Conservation (phyloP, 2,329 filamentous ascomycete species). For the Colletotrichum sp. region DNA sequence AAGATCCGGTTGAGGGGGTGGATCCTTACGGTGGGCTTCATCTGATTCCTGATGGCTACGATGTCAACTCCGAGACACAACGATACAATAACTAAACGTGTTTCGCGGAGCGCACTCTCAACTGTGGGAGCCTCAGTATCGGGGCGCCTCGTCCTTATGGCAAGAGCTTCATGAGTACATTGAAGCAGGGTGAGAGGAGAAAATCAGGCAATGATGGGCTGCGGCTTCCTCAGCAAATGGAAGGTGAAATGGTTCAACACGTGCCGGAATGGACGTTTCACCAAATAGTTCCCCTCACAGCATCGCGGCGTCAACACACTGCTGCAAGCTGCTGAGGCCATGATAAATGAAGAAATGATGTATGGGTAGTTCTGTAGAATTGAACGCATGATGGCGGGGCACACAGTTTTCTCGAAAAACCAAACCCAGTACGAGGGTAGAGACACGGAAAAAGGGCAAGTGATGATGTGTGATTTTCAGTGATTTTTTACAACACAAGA, state of each 20-base stretch:
- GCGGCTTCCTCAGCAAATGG: not conserved
- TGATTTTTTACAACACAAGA: not conserved
- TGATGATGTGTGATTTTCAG: not conserved
- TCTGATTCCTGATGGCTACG: slow-evolving; percentile 4
- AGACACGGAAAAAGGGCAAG: not conserved
- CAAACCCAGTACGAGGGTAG: not conserved
- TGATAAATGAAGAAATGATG: not conserved
- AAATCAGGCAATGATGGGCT: not conserved
- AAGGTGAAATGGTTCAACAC: not conserved
- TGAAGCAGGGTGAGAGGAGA: not conserved
- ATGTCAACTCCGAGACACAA: not conserved
- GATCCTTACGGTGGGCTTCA: slow-evolving; percentile 5
- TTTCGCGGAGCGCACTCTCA: not conserved
- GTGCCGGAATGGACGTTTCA: not conserved
- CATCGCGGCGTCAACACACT: not conserved
- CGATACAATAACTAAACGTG: not conserved
- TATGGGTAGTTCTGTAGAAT: not conserved
- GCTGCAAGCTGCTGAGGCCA: not conserved
- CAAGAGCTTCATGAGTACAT: not conserved
- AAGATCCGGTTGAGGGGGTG: not conserved
- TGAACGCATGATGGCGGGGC: not conserved
- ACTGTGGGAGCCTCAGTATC: not conserved
- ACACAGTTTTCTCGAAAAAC: not conserved
- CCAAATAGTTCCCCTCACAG: not conserved
- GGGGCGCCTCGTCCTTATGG: not conserved